Conservation (phyloP, 2,329 filamentous ascomycete genomes). For the Fusarium compactum region DNA sequence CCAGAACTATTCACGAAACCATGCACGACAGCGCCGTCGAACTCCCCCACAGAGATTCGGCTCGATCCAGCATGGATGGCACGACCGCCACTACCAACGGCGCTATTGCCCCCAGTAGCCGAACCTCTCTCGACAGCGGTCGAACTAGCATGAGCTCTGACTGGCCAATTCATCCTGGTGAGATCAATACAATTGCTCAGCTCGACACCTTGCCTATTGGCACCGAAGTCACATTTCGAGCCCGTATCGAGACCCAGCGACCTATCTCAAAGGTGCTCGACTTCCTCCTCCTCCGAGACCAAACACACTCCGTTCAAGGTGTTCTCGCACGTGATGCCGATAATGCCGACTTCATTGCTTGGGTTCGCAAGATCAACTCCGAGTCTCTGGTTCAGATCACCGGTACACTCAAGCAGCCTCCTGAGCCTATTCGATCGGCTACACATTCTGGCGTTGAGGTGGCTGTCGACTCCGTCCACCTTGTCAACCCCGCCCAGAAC, state of each 20-base stretch:
- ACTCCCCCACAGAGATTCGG: slow-evolving; percentile 44
- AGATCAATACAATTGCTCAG: slow-evolving; percentile 55
- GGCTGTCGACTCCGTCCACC: slow-evolving; percentile 68
- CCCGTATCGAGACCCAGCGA: slow-evolving; percentile 71
- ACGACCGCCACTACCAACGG: slow-evolving; percentile 23
- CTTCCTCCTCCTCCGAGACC: slow-evolving; percentile 88
- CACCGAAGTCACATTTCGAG: slow-evolving; percentile 57
- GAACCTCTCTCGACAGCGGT: slow-evolving; percentile 53
- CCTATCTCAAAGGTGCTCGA: slow-evolving; percentile 85
- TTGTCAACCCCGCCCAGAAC: slow-evolving; percentile 64
- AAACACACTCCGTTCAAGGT: slow-evolving; percentile 85
- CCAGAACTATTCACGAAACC: slow-evolving; percentile 23
- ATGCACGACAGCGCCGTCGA: slow-evolving; percentile 53
- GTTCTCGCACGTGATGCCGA: slow-evolving; percentile 66
- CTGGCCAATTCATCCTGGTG: slow-evolving; percentile 55
- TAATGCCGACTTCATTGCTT: slow-evolving; percentile 81
- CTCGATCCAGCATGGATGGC: slow-evolving; percentile 49
- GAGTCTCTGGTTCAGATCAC: slow-evolving; percentile 84
- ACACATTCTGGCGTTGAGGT: slow-evolving; percentile 83
- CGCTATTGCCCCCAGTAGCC: slow-evolving; percentile 36
- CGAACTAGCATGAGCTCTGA: slow-evolving; percentile 54
- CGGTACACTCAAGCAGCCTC: slow-evolving; percentile 78
- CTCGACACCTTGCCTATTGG: slow-evolving; percentile 54
- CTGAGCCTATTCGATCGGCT: slow-evolving; percentile 79
- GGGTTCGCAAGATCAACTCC: slow-evolving; percentile 84